Conservation (phyloP, 345 rosid genomes). For the Salix dunnii region DNA sequence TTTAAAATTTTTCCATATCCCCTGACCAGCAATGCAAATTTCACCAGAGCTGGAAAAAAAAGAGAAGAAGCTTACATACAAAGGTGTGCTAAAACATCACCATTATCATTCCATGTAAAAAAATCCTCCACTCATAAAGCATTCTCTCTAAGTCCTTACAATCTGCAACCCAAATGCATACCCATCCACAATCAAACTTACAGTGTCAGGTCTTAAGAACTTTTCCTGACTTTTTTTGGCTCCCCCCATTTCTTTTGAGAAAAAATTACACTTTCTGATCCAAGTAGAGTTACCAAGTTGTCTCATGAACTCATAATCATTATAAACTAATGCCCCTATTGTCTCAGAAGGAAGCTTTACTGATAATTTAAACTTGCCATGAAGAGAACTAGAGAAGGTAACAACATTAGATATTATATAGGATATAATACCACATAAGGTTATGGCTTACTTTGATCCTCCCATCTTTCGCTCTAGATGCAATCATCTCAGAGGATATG, state of each 20-base stretch:
- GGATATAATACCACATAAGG: constrained; percentile 5
- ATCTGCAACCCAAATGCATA: not conserved
- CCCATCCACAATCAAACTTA: not conserved
- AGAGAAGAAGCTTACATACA: not conserved
- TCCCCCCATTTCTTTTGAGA: not conserved
- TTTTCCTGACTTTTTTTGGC: not conserved
- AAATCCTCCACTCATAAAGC: not conserved
- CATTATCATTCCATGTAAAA: not conserved
- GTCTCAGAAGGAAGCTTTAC: not conserved
- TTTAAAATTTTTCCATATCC: not conserved
- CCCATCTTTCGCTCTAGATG: constrained; percentile 95
- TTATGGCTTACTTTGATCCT: constrained; percentile 71
- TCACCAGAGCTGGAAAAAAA: not conserved
- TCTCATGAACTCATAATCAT: not conserved
- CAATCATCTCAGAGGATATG: constrained; percentile 92
- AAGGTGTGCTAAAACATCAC: not conserved
- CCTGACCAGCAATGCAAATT: not conserved
- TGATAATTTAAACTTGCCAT: not conserved
- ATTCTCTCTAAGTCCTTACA: not conserved
- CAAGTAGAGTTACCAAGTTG: not conserved
- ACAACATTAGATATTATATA: not conserved
- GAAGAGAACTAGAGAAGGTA: not conserved
- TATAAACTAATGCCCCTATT: not conserved
- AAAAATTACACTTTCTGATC: not conserved
- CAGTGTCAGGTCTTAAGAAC: not conserved